Conservation (phyloP, 1,139 yeast genomes). For the Candida tropicalis region DNA sequence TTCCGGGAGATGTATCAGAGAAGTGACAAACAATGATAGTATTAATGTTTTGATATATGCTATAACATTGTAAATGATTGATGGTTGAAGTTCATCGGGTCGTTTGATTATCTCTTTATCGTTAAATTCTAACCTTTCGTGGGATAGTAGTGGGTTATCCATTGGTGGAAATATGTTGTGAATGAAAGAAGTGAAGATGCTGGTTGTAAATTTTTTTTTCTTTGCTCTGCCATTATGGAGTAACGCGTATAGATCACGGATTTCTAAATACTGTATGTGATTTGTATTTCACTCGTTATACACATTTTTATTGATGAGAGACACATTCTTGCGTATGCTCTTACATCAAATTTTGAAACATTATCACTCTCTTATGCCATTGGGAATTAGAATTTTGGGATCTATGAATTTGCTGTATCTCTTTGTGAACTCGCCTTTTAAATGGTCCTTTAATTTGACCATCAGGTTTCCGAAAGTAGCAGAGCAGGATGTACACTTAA, state of each 20-base stretch:
- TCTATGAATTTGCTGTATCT: slow-evolving; percentile 17
- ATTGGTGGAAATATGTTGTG: neutral
- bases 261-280: too few species aligned
- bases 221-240: too few species aligned
- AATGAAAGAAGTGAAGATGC: neutral
- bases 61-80: neutral
- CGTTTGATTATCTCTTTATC: neutral
- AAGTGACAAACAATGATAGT: slow-evolving; percentile 1
- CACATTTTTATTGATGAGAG: too few species aligned
- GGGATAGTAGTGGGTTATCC: slow-evolving; percentile 10
- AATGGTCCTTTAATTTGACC: slow-evolving; percentile 49
- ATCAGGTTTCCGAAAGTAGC: slow-evolving; percentile 49
- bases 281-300: too few species aligned
- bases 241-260: too few species aligned
- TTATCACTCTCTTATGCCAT: neutral
- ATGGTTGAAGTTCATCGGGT: neutral
- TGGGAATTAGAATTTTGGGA: slow-evolving; percentile 13
- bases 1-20: neutral
- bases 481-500: slow-evolving; percentile 54
- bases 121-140: slow-evolving; percentile 8
- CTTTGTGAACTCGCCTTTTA: slow-evolving; percentile 42
- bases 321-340: too few species aligned
- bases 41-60: slow-evolving; percentile 2
- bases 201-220: neutral
- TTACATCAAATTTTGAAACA: neutral